These are phyloP conservation scores for Corymbia citriodora DNA, from an alignment of 441 rosid species.

Conservation along the genomic window DNA sequence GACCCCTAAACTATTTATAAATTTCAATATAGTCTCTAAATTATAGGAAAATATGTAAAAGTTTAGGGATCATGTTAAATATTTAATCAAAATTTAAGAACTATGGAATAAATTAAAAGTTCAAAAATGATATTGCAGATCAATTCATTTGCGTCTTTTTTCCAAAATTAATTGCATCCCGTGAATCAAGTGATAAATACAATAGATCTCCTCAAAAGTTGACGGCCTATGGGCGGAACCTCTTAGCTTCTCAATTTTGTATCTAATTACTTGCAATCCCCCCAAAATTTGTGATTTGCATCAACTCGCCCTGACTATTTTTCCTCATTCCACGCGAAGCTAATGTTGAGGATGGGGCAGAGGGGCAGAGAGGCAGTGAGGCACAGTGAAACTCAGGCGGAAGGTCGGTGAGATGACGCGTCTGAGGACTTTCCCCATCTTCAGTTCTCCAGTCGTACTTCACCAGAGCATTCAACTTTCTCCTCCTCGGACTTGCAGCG, in stretches of 20 bases:
- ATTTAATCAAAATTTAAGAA: rapidly evolving
- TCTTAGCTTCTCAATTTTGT: not conserved
- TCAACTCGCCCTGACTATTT: rapidly evolving
- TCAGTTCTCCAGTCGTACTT: not conserved
- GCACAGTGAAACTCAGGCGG: no score
- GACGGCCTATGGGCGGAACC: not conserved
- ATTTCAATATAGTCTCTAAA: no score
- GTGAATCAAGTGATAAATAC: not conserved
- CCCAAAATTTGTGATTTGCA: not conserved
- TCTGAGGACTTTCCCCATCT: not conserved
- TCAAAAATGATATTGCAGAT: rapidly evolving
- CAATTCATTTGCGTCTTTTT: no score
- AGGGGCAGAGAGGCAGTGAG: not conserved
- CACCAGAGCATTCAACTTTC: not conserved
- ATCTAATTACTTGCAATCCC: not conserved
- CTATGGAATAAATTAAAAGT: not conserved
- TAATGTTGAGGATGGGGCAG: not conserved
- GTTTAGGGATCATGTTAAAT: rapidly evolving
- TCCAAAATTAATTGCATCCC: not conserved
- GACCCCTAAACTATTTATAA: no score
- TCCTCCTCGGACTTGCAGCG: not conserved
- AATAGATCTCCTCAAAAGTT: rapidly evolving
- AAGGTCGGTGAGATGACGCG: no score
- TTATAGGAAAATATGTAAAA: rapidly evolving
- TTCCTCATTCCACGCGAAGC: not conserved